phyloP scores from a whole-genome alignment of 2,329 filamentous ascomycete genomes.

The Aspergillus flavus region DNA sequence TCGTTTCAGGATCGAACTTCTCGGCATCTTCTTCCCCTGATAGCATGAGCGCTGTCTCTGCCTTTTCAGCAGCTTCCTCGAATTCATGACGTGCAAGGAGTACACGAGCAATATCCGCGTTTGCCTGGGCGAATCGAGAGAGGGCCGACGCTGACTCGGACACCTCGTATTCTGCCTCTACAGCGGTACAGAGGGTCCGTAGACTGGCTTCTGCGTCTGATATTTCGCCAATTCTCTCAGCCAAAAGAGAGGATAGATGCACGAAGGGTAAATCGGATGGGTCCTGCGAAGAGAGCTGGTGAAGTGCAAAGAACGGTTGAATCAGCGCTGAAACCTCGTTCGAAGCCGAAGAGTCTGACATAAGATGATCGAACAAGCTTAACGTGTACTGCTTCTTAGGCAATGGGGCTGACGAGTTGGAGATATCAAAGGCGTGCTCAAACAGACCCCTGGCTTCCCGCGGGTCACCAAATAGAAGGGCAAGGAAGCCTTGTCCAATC shows the following conservation, averaged over 20 bases:
- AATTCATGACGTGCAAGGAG: slow-evolving; percentile 71
- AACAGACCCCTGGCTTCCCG: slow-evolving; percentile 83
- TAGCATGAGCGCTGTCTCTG: slow-evolving; percentile 77
- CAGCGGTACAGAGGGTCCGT: slow-evolving; percentile 64
- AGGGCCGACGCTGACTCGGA: slow-evolving; percentile 76
- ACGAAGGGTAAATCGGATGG: slow-evolving; percentile 71
- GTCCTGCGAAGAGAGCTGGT: slow-evolving; percentile 73
- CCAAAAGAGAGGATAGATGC: slow-evolving; percentile 78
- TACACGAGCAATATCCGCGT: slow-evolving; percentile 82
- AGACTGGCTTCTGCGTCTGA: slow-evolving; percentile 65
- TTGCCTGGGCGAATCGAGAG: slow-evolving; percentile 76
- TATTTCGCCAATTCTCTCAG: slow-evolving; percentile 76
- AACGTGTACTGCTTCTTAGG: slow-evolving; percentile 78
- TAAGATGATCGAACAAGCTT: slow-evolving; percentile 79
- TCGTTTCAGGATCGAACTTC: slow-evolving; percentile 62
- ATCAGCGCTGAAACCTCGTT: slow-evolving; percentile 66
- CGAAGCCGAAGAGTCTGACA: slow-evolving; percentile 57
- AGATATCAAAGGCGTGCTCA: slow-evolving; percentile 91
- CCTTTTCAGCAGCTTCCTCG: slow-evolving; percentile 72
- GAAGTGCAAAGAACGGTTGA: slow-evolving; percentile 84
- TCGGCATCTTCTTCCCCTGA: slow-evolving; percentile 71
- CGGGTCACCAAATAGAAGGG: slow-evolving; percentile 71
- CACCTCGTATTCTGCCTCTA: slow-evolving; percentile 82
- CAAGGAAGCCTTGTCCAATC: slow-evolving; percentile 88
- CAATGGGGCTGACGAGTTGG: slow-evolving; percentile 72